Evolutionary conservation across 257 asterid genomes (phyloP), one percentile per base, ranked within the genome.

Genomic region (Prunella vulgaris): DNA sequence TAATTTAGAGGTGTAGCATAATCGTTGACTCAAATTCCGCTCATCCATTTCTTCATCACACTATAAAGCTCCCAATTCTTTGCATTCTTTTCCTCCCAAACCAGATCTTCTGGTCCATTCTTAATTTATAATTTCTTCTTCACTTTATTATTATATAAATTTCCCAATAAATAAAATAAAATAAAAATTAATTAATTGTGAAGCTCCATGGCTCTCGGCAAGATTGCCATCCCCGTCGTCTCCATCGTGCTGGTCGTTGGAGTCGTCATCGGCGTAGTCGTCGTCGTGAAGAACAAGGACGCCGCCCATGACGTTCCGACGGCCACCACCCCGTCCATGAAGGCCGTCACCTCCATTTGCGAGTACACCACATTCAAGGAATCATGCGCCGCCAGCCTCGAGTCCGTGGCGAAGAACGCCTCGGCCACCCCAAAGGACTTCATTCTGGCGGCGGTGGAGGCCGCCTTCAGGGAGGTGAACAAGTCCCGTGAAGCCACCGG

Each of bases 191-290:
- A 40, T 40, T 12, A 44, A 44, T n/a, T n/a, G 21, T 46, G 21
- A 46, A 46, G 17, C 21, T 0, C 32, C 14, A 87, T 86, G 94
- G 78, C 49, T 1, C 71, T 44, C 0, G 82, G 79, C n/a, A 83
- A 82, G 33, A 75, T 78, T 18, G 85, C 80, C 0, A 68, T 85
- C 2, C 78, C 90, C 0, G 14, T 74, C 12, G 83, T 85, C 54
- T 83, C 91, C 25, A 27, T 87, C 42, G 42, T 88, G 15, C 81
- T 91, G 17, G 81, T 91, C 15, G 86, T 85, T 4, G 96, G 93
- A 0, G 87, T 82, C 7, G 76, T 85, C 5, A 56, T 87, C 18
- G 96, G 91, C 0, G 88, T 84, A 0, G 82, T 88, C 20, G 78
- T 73, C 7, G 73, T 82, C 4, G 49, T 74, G 37, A 64, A 76